Evolutionary conservation across 2,329 filamentous ascomycete species (phyloP).

Genomic region (Claviceps spartinae): DNA sequence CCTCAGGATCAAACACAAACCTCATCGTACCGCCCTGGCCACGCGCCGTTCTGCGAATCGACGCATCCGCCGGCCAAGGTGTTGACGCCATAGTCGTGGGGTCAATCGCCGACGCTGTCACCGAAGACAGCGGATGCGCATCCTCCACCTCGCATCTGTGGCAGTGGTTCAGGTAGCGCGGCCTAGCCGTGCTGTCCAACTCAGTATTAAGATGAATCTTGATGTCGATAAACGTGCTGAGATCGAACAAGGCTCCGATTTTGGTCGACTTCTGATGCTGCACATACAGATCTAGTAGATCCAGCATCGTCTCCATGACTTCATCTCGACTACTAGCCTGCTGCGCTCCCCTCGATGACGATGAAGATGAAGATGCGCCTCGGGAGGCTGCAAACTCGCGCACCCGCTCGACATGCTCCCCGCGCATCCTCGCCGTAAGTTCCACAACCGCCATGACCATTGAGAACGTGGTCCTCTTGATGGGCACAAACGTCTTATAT

Average conservation of each 20-base stretch:
- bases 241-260: slow-evolving; percentile 56
- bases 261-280: slow-evolving; percentile 65
- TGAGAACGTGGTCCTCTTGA: slow-evolving; percentile 80
- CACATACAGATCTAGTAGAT: slow-evolving; percentile 84
- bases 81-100: slow-evolving; percentile 19
- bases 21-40: slow-evolving; percentile 62
- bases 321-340: slow-evolving; percentile 33
- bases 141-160: slow-evolving; percentile 33
- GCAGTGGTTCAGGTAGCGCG: slow-evolving; percentile 51
- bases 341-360: background rate
- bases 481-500: slow-evolving; percentile 82
- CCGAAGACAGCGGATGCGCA: slow-evolving; percentile 18
- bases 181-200: slow-evolving; percentile 47
- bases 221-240: slow-evolving; percentile 71
- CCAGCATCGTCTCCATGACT: slow-evolving; percentile 67
- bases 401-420: slow-evolving; percentile 37
- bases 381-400: slow-evolving; percentile 34
- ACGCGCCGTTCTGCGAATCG: slow-evolving; percentile 21
- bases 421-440: slow-evolving; percentile 58
- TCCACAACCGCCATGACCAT: slow-evolving; percentile 75
- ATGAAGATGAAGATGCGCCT: background rate
- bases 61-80: slow-evolving; percentile 22
- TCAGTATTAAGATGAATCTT: slow-evolving; percentile 81
- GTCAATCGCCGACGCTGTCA: slow-evolving; percentile 8
- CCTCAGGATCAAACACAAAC: slow-evolving; percentile 74